Evolutionary conservation across 2,329 filamentous ascomycete species (phyloP), one percentile per base, ranked within the genome.

Genomic region (Aureobasidium namibiae): DNA sequence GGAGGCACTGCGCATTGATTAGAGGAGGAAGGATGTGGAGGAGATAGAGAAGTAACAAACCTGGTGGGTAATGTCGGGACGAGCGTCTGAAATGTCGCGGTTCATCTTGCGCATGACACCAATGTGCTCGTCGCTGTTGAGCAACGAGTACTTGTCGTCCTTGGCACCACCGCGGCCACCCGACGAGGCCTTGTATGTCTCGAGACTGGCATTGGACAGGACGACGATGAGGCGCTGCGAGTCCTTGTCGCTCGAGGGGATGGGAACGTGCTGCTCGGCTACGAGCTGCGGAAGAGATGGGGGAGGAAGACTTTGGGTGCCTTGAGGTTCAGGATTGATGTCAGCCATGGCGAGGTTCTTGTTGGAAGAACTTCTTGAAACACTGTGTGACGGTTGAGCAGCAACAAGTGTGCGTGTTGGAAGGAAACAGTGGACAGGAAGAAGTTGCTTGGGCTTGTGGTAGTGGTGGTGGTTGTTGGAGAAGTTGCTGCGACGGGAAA

Each of bases 41-140:
- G 23, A 39, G 49, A 44, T 36, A 45, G 45, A 50, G 56, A 39
- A 9, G 49, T 57, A 49, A 74, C 83, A 70, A 79, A 96, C 92
- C 90, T 97, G 94, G 74, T 99, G 94, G 46, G 94, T 96, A 69
- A 99, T 99, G 75, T 99, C 94, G 45, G 94, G 94, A 67, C 94
- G 86, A 62, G 94, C 94, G 75, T 99, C 94, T 73, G 92, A 96
- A 65, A 99, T 97, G 73, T 99, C 94, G 67, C 94, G 84, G 73
- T 95, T 95, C 92, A 97, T 97, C 80, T 97, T 99, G 70, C 94
- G 88, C 91, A 99, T 96, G 65, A 97, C 89, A 63, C 94, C 94
- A 67, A 99, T 99, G 73, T 99, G 94, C 76, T 99, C 94, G 71
- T 99, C 94, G 75, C 92, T 96, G 80, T 99, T 99, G 69, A 99